These are phyloP conservation scores for Cladosporium sp. DNA, from an alignment of 2,329 filamentous ascomycete genomes.

Conservation along the genomic window DNA sequence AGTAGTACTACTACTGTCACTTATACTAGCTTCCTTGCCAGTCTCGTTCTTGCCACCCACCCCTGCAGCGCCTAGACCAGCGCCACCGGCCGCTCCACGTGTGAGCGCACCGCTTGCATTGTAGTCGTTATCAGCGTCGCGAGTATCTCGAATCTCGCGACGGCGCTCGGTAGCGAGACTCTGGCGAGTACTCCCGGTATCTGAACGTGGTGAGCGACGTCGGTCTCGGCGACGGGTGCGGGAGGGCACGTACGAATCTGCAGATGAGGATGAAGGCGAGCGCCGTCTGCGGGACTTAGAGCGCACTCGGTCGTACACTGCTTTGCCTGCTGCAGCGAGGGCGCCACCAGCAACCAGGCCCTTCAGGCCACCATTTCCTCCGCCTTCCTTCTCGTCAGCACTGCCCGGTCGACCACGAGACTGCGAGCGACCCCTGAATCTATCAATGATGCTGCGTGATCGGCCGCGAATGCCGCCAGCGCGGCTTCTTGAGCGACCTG, in stretches of 20 bases:
- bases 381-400: slow-evolving; percentile 31
- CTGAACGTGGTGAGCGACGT: slow-evolving; percentile 36
- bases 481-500: slow-evolving; percentile 58
- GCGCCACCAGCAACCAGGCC: slow-evolving; percentile 46
- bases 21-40: slow-evolving; percentile 19
- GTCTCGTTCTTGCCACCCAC: slow-evolving; percentile 18
- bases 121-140: slow-evolving; percentile 33
- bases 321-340: slow-evolving; percentile 47
- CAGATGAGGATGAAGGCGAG: slow-evolving; percentile 42
- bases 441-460: slow-evolving; percentile 48
- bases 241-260: slow-evolving; percentile 50
- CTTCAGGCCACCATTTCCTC: slow-evolving; percentile 43
- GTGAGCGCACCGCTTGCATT: slow-evolving; percentile 41
- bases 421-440: slow-evolving; percentile 48
- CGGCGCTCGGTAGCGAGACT: slow-evolving; percentile 31
- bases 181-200: slow-evolving; percentile 34
- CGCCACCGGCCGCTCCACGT: slow-evolving; percentile 36
- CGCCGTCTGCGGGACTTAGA: slow-evolving; percentile 48
- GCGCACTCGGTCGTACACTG: slow-evolving; percentile 51
- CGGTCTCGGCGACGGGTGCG: slow-evolving; percentile 39
- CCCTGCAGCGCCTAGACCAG: slow-evolving; percentile 29
- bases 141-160: slow-evolving; percentile 24
- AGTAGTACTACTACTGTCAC: slow-evolving; percentile 33
- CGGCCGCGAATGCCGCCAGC: slow-evolving; percentile 1
- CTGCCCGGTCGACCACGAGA: slow-evolving; percentile 37